Base-by-base conservation (phyloP, 2,329 filamentous ascomycete species). In the Pseudogymnoascus sp. region DNA sequence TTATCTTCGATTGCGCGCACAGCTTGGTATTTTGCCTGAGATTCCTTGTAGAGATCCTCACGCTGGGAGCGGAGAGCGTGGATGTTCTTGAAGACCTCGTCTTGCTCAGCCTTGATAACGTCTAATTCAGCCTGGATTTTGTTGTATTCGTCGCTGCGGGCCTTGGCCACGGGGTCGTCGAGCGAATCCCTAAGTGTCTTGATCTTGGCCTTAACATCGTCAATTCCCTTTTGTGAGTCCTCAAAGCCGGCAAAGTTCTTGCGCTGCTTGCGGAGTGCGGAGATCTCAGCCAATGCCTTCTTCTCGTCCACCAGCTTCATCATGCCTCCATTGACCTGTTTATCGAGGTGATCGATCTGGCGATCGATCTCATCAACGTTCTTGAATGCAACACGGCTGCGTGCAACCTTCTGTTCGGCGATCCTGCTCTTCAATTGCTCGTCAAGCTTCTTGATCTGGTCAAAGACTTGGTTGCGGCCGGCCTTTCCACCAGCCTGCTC, bases 301-400 rank as follows among this genome's bases (percentile, higher is more conserved):
- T 91, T 95, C 84, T 97, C 94, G 70, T 99, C 94, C 9, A 97
- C 94, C 60, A 99, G 81, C 79, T 92, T 96, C 89, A 99, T 92
- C 74, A 84, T 89, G 67, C 93, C 93, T 36, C 86, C 84, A 75
- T 96, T 90, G 69, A 97, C 92, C 74, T 93, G 84, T 76, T 88
- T 88, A 68, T 96, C 90, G 61, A 97, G 85, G 60, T 81, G 81
- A 64, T 84, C 83, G 70, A 97, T 94, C 76, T 94, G 86, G 66
- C 82, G 81, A 75, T 97, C 91, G 67, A 99, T 80, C 66, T 97
- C 94, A 63, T 96, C 92, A 61, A 85, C 84, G 69, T 81, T 91
- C 84, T 94, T 96, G 85, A 88, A 97, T 61, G 85, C 80, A 65
- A 95, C 83, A 74, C 91, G 90, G 77, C 85, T 84, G 71, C 90